Evolutionary conservation across 345 rosid species (phyloP), one percentile per base, ranked within the genome.

Genomic region (Cochlearia excelsa): DNA sequence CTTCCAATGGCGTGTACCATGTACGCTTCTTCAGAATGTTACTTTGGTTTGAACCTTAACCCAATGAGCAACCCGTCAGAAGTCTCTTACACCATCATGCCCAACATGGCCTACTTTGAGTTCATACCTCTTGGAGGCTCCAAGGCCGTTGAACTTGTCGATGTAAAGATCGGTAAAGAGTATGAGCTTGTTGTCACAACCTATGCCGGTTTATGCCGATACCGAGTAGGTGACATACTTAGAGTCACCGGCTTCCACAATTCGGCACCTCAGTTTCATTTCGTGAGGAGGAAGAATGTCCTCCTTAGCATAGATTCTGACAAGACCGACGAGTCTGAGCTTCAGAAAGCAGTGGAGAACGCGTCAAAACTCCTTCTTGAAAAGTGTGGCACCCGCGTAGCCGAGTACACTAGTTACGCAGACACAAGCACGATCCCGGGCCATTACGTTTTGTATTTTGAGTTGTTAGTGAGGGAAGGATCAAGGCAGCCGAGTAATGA

Each of bases 11-110:
- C 97, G 6, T 88, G 97, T 76, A 92, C 98, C 1, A 88, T 88
- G 98, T 92, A 92, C 34, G 98, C 97, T 5, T 92, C 98, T 0
- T 92, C 97, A 0, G 98, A 92, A 70, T 86, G 98, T 63, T 92
- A 88, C 61, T 92, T 92, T 51, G 97, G 97, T 9, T 77, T 92
- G 6, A 92, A 92, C 65, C 81, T 92, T 3, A 84, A 87, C 54
- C 98, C 97, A 46, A 84, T 92, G 91, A 65, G 82, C 72, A 76
- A 80, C 46, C 95, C 98, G 0, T 82, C 89, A 0, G 94, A 92
- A 59, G 98, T 92, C 37, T 82, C 91, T 7, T 92, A 92, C 70
- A 86, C 94, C 2, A 80, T 92, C 59, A 86, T 92, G 91, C 98
- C 98, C 2, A 86, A 84, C 85, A 92, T 92, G 98, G 90, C 87